A percentile compares a stretch with the other conserved stretches of the same genome.
phyloP scores from a whole-genome alignment of 768 basidiomycete species.

The Daedaleopsis sinensis region DNA sequence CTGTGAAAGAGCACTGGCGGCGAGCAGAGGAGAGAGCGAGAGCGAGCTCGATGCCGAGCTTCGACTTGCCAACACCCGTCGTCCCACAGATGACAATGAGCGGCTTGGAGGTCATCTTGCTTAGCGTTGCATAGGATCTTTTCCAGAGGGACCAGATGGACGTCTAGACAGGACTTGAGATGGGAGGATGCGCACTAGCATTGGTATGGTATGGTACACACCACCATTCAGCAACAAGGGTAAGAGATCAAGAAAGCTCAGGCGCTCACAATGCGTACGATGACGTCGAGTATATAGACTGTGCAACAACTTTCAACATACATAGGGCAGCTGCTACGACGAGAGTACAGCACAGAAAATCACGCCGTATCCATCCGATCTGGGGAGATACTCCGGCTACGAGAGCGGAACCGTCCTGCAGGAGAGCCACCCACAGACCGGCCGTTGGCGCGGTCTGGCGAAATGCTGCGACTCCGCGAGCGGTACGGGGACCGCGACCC shows the following conservation, averaged over 20 bases:
- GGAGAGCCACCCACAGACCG: slow-evolving; percentile 30
- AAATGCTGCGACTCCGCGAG: slow-evolving; percentile 63
- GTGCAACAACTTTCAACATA: no score
- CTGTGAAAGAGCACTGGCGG: slow-evolving; percentile 47
- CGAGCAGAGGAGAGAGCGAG: slow-evolving; percentile 37
- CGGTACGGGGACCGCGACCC: slow-evolving; percentile 42
- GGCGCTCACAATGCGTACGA: no score
- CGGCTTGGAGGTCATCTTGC: slow-evolving; percentile 51
- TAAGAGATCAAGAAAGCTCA: no score
- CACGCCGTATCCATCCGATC: slow-evolving; percentile 9
- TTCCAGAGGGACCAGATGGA: slow-evolving; percentile 30
- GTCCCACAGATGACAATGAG: slow-evolving; percentile 90
- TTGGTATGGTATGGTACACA: no score
- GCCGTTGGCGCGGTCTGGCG: slow-evolving; percentile 42
- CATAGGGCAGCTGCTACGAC: no score
- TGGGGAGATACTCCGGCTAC: slow-evolving; percentile 5
- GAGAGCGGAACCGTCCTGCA: slow-evolving; percentile 41
- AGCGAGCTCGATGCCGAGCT: slow-evolving; percentile 87
- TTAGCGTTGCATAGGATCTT: slow-evolving; percentile 32
- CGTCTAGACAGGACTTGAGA: slow-evolving; percentile 47
- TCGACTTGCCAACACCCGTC: slow-evolving; percentile 95
- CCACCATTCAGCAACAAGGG: no score
- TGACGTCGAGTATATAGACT: no score
- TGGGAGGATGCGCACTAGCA: background rate
- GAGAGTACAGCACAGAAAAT: background rate